Base-by-base conservation (phyloP, 768 basidiomycete species). In the Hydnum rufescens region DNA sequence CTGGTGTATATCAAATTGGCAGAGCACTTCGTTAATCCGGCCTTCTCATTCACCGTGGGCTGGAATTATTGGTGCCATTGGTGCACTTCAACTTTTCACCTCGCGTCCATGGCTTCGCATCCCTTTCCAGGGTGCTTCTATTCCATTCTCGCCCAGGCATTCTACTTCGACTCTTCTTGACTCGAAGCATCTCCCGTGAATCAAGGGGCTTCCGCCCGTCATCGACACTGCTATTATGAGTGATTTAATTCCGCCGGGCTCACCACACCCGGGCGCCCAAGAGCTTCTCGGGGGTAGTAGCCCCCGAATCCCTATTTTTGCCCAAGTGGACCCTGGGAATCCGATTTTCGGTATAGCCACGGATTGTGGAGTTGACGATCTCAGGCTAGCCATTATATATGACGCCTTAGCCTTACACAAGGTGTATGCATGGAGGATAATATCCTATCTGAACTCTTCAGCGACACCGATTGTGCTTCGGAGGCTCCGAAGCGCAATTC, bases 141-240 rank as follows among this genome's bases (percentile, higher is more conserved):
- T 43, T 54, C 22, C 55, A 53, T 39, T 53, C 55, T 18, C 53
- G 54, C n/a, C n/a, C n/a, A 22, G 59, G 60, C 22, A 13, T 44
- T 23, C 49, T 3, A 30, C 56, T 51, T 28, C 25, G 19, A 16
- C 32, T 32, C 50, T 22, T 23, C 49, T 6, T 36, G 4, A n/a
- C 19, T 30, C 22, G 16, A n/a, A n/a, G n/a, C 56, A 68, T 68
- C 55, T 49, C 57, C 43, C 42, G 55, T 16, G 93, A n/a, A 96
- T 96, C 64, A 82, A 78, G 58, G 72, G 68, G 4, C 66, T 95
- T 1, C 90, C 92, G 8, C 42, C 82, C 80, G 68, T 86, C 34
- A 85, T 87, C 62, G 88, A 86, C 60, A 82, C 81, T 2, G 78
- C 75, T 4, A 70, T 93, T 13, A 66, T 97, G 57, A 86, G n/a